phyloP scores from a whole-genome alignment of 345 rosid species.

The Gossypium ekmanianum region DNA sequence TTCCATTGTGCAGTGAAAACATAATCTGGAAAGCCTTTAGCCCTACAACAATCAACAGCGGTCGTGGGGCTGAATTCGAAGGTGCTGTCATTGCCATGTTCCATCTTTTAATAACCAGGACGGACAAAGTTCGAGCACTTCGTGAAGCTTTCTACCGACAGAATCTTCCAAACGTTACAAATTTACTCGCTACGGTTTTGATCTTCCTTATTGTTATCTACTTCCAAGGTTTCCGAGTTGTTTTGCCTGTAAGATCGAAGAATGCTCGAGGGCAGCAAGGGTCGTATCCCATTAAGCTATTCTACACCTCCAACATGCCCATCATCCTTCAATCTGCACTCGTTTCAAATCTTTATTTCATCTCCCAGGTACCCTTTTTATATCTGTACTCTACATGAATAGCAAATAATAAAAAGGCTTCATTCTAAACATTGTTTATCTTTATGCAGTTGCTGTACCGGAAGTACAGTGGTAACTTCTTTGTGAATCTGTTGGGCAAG shows the following conservation, averaged over 20 bases:
- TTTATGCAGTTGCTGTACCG: slow-evolving; percentile 56
- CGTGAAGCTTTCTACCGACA: slow-evolving; percentile 71
- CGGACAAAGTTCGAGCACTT: slow-evolving; percentile 61
- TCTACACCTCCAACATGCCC: slow-evolving; percentile 83
- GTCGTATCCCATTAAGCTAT: slow-evolving; percentile 70
- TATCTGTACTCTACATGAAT: not conserved
- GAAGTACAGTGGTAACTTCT: slow-evolving; percentile 61
- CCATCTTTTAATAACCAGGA: slow-evolving; percentile 55
- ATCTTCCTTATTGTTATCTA: slow-evolving; percentile 58
- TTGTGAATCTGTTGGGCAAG: slow-evolving; percentile 69
- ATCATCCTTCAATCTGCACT: slow-evolving; percentile 78
- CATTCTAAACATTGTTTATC: slow-evolving; percentile 2
- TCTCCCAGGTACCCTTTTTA: slow-evolving; percentile 31
- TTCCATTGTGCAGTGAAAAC: slow-evolving; percentile 51
- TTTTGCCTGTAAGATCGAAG: slow-evolving; percentile 67
- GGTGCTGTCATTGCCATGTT: slow-evolving; percentile 74
- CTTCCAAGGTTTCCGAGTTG: slow-evolving; percentile 79
- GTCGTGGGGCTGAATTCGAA: slow-evolving; percentile 75
- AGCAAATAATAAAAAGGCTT: not conserved
- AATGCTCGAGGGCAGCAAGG: slow-evolving; percentile 78
- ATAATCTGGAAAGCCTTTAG: slow-evolving; percentile 78
- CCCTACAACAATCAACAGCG: slow-evolving; percentile 70
- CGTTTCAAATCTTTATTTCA: slow-evolving; percentile 40
- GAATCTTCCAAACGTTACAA: slow-evolving; percentile 73
- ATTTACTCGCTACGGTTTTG: slow-evolving; percentile 65